phyloP scores from a whole-genome alignment of 2,329 filamentous ascomycete species.

The Decorospora gaudefroyi region DNA sequence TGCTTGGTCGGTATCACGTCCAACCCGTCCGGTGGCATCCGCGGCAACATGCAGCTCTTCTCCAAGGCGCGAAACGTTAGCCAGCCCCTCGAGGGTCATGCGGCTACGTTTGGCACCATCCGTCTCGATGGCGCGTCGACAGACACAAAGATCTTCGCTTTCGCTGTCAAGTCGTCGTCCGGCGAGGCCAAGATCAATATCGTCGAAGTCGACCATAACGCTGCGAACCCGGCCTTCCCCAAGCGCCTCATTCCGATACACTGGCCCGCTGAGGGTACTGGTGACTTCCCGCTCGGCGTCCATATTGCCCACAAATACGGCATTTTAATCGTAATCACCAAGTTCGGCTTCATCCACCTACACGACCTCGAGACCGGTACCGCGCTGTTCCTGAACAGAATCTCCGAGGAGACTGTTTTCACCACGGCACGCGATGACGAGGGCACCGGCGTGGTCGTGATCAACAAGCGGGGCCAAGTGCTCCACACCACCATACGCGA shows the following conservation, averaged over 20 bases:
- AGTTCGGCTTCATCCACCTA: slow-evolving; percentile 98
- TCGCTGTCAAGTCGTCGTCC: slow-evolving; percentile 85
- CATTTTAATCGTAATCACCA: slow-evolving; percentile 95
- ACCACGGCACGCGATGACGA: slow-evolving; percentile 84
- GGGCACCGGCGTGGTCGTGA: slow-evolving; percentile 85
- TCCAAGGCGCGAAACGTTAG: slow-evolving; percentile 95
- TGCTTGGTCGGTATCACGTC: slow-evolving; percentile 95
- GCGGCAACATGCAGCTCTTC: slow-evolving; percentile 96
- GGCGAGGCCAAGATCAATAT: slow-evolving; percentile 91
- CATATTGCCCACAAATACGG: slow-evolving; percentile 97
- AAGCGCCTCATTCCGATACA: slow-evolving; percentile 98
- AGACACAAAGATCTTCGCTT: slow-evolving; percentile 95
- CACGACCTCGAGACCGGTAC: slow-evolving; percentile 96
- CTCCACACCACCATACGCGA: slow-evolving; percentile 94
- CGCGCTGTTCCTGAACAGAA: slow-evolving; percentile 99
- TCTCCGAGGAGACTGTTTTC: slow-evolving; percentile 99
- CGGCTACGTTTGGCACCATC: slow-evolving; percentile 89
- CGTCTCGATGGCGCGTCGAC: slow-evolving; percentile 84
- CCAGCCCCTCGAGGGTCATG: slow-evolving; percentile 96
- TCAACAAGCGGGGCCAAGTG: slow-evolving; percentile 97
- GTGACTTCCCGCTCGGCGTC: slow-evolving; percentile 97
- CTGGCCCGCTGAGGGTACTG: slow-evolving; percentile 92
- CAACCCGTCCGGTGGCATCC: slow-evolving; percentile 88
- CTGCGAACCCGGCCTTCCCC: slow-evolving; percentile 83
- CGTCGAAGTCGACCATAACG: slow-evolving; percentile 93